phyloP scores from a whole-genome alignment of 495 filamentous ascomycete genomes.

The Evansstolkia leycettana region DNA sequence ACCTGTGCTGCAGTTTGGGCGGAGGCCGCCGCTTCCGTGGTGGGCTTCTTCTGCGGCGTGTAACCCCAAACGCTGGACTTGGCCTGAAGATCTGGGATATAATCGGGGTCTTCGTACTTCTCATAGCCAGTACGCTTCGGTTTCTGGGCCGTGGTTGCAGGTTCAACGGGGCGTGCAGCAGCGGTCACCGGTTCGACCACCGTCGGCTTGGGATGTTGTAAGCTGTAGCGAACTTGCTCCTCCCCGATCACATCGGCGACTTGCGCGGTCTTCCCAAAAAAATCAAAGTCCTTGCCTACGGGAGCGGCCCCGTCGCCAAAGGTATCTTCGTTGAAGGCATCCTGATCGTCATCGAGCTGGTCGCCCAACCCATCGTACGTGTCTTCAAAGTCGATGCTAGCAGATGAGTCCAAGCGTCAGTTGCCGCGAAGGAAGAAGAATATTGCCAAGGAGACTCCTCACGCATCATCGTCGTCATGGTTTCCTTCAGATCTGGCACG shows the following conservation, averaged over 20 bases:
- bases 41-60: slow-evolving; percentile 45
- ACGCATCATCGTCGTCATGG: slow-evolving; percentile 54
- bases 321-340: slow-evolving; percentile 97
- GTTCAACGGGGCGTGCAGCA: slow-evolving; percentile 10
- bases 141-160: slow-evolving; percentile 36
- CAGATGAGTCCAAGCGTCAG: slow-evolving; percentile 3
- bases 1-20: slow-evolving; percentile 8
- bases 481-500: slow-evolving; percentile 23
- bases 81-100: slow-evolving; percentile 75
- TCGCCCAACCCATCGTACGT: slow-evolving; percentile 95
- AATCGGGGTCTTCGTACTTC: slow-evolving; percentile 64
- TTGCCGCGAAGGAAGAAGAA: neutral
- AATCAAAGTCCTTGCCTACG: slow-evolving; percentile 92
- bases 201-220: slow-evolving; percentile 44
- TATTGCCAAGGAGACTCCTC: slow-evolving; percentile 28
- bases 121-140: slow-evolving; percentile 73
- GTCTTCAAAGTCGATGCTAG: slow-evolving; percentile 85
- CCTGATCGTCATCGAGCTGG: slow-evolving; percentile 81
- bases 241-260: slow-evolving; percentile 76
- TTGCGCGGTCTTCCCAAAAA: slow-evolving; percentile 82
- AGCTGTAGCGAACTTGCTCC: slow-evolving; percentile 71
- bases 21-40: slow-evolving; percentile 5
- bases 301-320: slow-evolving; percentile 40
- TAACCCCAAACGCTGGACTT: slow-evolving; percentile 90
- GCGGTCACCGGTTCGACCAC: slow-evolving; percentile 20